Evolutionary conservation across 2,329 filamentous ascomycete genomes (phyloP).

Genomic region (Fusarium sp.): DNA sequence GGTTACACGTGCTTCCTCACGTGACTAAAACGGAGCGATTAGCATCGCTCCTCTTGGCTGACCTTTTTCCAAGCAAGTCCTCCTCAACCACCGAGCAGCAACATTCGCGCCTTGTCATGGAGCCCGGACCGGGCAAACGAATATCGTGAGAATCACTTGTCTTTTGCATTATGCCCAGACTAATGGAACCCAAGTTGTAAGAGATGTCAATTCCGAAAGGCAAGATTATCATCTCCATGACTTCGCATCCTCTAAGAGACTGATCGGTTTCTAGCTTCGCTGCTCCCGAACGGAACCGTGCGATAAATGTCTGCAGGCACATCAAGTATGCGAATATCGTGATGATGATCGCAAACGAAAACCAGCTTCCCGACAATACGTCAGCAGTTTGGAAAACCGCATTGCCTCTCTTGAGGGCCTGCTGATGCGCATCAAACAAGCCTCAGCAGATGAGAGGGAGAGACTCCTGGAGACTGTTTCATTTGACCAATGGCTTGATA

Average conservation of each 20-base stretch:
- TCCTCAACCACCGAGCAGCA: neutral
- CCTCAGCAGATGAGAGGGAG: neutral
- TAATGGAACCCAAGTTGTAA: neutral
- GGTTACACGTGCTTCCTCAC: neutral
- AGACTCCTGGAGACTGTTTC: neutral
- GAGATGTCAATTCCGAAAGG: constrained; percentile 2
- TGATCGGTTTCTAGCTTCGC: neutral
- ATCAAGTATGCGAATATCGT: neutral
- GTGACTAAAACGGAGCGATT: neutral
- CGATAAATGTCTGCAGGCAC: neutral
- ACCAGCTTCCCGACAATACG: neutral
- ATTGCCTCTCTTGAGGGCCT: neutral
- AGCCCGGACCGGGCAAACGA: neutral
- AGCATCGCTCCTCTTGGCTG: neutral
- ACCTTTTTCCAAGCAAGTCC: neutral
- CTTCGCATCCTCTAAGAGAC: neutral
- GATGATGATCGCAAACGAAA: neutral
- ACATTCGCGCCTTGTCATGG: neutral
- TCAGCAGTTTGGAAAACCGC: neutral
- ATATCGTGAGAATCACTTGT: neutral
- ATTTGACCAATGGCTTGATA: constrained; percentile 1
- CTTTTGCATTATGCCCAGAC: neutral
- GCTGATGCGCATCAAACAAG: neutral
- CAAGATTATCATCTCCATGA: neutral
- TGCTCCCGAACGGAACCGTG: neutral